phyloP scores from a whole-genome alignment of 2,329 filamentous ascomycete species.

The Talaromyces marneffei region DNA sequence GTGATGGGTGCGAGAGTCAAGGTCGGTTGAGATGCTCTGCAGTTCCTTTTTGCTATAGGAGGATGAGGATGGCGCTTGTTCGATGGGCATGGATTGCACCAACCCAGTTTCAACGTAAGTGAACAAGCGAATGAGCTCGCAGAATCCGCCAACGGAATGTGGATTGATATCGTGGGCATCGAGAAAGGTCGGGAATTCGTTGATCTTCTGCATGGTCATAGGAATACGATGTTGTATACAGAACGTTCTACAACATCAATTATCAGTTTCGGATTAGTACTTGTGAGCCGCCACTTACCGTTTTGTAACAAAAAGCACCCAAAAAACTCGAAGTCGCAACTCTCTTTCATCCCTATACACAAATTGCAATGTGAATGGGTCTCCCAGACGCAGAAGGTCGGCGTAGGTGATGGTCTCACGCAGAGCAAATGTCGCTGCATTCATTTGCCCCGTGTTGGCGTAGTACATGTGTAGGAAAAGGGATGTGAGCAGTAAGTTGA shows the following conservation, averaged over 20 bases:
- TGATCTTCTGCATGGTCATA: conserved; percentile 11
- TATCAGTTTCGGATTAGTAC: neutral
- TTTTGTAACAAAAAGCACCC: conserved; percentile 12
- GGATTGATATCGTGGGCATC: conserved; percentile 8
- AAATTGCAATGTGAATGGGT: neutral
- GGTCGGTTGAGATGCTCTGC: neutral
- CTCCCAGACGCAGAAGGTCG: conserved; percentile 9
- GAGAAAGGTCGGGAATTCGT: conserved; percentile 5
- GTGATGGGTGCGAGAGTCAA: neutral
- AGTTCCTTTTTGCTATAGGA: conserved; percentile 3
- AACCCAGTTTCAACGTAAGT: conserved; percentile 3
- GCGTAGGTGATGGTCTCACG: conserved; percentile 15
- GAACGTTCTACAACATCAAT: conserved; percentile 6
- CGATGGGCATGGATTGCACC: conserved; percentile 1
- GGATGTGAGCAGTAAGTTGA: conserved; percentile 12
- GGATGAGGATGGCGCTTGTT: neutral
- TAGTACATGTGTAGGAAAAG: conserved; percentile 19
- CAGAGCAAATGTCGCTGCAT: conserved; percentile 15
- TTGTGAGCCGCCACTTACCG: neutral
- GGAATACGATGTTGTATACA: conserved; percentile 11
- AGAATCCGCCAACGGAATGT: conserved; percentile 4
- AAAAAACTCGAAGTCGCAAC: conserved; percentile 9
- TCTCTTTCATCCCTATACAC: conserved; percentile 3
- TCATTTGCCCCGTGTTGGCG: conserved; percentile 17
- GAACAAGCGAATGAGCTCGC: conserved; percentile 5